Percentiles rank a stretch among this genome's conserved stretches.
Conservation (phyloP, 2,329 filamentous ascomycete species). For the Chalaropsis ovoidea region DNA sequence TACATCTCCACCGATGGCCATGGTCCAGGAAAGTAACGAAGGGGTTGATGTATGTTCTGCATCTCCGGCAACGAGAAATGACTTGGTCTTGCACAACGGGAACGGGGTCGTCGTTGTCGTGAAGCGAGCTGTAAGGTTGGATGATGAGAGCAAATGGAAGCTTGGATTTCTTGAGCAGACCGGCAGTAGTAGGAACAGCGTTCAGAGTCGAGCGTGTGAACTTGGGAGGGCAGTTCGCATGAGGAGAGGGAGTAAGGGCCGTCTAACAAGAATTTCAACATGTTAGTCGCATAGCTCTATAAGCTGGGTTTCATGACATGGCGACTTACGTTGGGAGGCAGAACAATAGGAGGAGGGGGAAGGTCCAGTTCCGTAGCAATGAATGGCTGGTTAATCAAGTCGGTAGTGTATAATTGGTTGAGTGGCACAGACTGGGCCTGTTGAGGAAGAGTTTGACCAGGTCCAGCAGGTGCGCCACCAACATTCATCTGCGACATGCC, state of each 20-base stretch:
- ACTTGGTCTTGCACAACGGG: constrained; percentile 94
- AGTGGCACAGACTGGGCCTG: constrained; percentile 39
- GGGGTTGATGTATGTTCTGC: constrained; percentile 94
- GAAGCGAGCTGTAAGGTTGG: constrained; percentile 85
- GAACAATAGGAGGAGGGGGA: constrained; percentile 78
- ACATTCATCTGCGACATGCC: constrained; percentile 81
- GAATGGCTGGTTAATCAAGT: constrained; percentile 85
- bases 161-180: constrained; percentile 90
- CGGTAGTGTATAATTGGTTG: constrained; percentile 86
- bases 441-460: constrained; percentile 40
- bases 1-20: constrained; percentile 95
- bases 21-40: constrained; percentile 95
- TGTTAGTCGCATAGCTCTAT: neutral
- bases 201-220: constrained; percentile 94
- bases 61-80: constrained; percentile 90
- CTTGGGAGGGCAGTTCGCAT: constrained; percentile 84
- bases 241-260: constrained; percentile 80
- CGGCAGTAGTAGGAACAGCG: constrained; percentile 83
- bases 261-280: constrained; percentile 43
- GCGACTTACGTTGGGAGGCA: constrained; percentile 76
- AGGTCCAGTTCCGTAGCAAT: constrained; percentile 87
- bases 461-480: constrained; percentile 41
- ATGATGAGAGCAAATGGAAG: constrained; percentile 92
- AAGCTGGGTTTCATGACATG: neutral
- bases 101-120: constrained; percentile 83